Evolutionary conservation across 805 yeast genomes (phyloP), one percentile per base, ranked within the genome.

Genomic region (Metschnikowia santaceciliae): DNA sequence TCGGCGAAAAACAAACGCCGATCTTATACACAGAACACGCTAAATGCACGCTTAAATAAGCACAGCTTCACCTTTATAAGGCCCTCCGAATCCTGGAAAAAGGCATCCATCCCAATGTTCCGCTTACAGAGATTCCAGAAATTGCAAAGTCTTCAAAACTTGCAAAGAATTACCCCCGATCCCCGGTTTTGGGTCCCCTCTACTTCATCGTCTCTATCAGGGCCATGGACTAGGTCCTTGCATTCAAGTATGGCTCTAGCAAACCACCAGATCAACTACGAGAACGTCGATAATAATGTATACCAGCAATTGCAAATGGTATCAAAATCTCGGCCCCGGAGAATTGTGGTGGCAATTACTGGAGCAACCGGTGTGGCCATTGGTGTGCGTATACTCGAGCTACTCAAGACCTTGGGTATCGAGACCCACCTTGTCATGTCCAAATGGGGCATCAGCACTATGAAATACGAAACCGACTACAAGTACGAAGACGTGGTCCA

Each of bases 381-480:
- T 4, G 65, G 63, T 6, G 55, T 62, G 13, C 51, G 61, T n/a
- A 53, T 64, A 30, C 53, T 62, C 2, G 54, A 63, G 40, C 46
- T 58, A 14, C 50, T 61, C 32, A 50, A 54, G 35, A 46, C 51
- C 4, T n/a, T 53, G 35, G 46, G 47, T 34, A 42, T 62, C 22
- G 67, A 64, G 40, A 62, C 63, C 1, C 66, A 63, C 51, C 47
- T 64, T 5, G 56, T 64, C 15, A 52, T 64, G 32, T 63, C 67
- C 10, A 64, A 64, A 48, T 63, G 67, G 67, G 67, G 64, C 17
- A 53, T 56, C 3, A 63, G 64, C 5, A 62, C 67, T 11, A 58
- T 63, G 63, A 63, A 61, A 42, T 63, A 55, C 51, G 66, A 62
- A 36, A 63, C 65, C 5, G 63, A 63, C 34, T 58, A 56, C 46